These are phyloP conservation scores for Phialophora tarda DNA, from an alignment of 2,329 filamentous ascomycete genomes.

Conservation along the genomic window DNA sequence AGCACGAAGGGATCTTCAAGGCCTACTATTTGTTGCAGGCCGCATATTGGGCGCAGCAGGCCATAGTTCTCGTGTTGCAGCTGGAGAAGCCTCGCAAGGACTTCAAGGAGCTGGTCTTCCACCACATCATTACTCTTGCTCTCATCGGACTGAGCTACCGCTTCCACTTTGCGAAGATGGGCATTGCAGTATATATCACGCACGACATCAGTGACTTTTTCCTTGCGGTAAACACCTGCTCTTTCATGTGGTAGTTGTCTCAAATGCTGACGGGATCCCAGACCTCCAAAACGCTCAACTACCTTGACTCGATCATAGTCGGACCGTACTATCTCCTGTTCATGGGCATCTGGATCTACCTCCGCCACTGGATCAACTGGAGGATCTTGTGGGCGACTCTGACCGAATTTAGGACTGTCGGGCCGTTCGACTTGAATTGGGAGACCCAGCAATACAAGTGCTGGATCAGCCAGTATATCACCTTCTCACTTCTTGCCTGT, in stretches of 20 bases:
- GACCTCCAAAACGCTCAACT: constrained; percentile 86
- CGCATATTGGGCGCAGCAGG: constrained; percentile 88
- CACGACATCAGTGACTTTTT: constrained; percentile 92
- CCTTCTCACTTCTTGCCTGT: constrained; percentile 43
- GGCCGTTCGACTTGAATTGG: constrained; percentile 46
- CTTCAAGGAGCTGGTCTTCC: constrained; percentile 83
- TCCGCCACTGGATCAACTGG: constrained; percentile 70
- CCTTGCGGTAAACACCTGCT: constrained; percentile 68
- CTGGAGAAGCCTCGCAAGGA: constrained; percentile 89
- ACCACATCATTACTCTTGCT: constrained; percentile 80
- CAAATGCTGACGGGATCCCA: constrained; percentile 44
- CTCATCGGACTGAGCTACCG: constrained; percentile 82
- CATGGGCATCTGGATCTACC: constrained; percentile 79
- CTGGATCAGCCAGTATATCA: constrained; percentile 44
- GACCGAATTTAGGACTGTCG: constrained; percentile 45
- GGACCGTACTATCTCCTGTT: constrained; percentile 80
- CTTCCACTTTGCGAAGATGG: constrained; percentile 92
- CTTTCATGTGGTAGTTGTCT: constrained; percentile 13
- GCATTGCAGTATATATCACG: constrained; percentile 84
- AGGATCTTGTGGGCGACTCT: constrained; percentile 44
- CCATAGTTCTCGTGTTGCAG: constrained; percentile 77
- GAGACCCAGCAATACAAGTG: constrained; percentile 47
- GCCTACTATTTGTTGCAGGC: constrained; percentile 90
- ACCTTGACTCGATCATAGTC: constrained; percentile 74
- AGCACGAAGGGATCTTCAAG: constrained; percentile 78